Percentiles rank a stretch among this genome's conserved stretches.
These are phyloP conservation scores for Colletotrichum tropicicola DNA, from an alignment of 2,329 filamentous ascomycete species.

Conservation along the genomic window DNA sequence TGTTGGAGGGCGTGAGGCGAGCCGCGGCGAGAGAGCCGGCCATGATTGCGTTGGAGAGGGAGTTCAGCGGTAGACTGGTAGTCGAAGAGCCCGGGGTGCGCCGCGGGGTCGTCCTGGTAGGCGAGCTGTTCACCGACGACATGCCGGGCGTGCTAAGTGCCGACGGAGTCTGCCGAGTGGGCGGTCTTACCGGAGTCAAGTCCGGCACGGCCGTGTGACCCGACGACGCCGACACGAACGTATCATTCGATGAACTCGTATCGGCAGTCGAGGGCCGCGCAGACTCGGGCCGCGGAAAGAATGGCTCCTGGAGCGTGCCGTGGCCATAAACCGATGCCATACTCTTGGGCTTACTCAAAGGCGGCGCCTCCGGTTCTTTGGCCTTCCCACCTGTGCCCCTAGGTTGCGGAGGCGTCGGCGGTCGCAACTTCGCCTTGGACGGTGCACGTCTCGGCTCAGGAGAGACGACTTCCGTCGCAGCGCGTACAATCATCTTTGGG, in stretches of 20 bases:
- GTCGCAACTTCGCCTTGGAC: slow-evolving; percentile 33
- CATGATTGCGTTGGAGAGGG: slow-evolving; percentile 78
- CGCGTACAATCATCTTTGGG: slow-evolving; percentile 28
- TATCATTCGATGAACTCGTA: slow-evolving; percentile 33
- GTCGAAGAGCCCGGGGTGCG: slow-evolving; percentile 38
- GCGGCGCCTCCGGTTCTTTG: not conserved
- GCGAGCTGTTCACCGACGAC: slow-evolving; percentile 39
- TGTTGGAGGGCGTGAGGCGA: slow-evolving; percentile 54
- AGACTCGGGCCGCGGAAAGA: not conserved
- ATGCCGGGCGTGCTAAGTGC: slow-evolving; percentile 12
- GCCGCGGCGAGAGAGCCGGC: slow-evolving; percentile 77
- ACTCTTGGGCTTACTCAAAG: not conserved
- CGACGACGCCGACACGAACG: slow-evolving; percentile 42
- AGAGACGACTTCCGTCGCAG: slow-evolving; percentile 37
- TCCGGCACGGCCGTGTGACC: slow-evolving; percentile 23
- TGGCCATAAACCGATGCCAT: not conserved
- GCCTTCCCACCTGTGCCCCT: slow-evolving; percentile 32
- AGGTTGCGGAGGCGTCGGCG: slow-evolving; percentile 48
- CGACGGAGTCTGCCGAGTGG: slow-evolving; percentile 4
- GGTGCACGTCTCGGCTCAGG: slow-evolving; percentile 42
- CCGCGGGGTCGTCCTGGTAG: slow-evolving; percentile 45
- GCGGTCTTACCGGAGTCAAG: not conserved
- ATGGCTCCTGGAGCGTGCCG: not conserved
- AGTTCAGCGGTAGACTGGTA: slow-evolving; percentile 64
- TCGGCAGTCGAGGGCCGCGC: slow-evolving; percentile 30